Conservation (phyloP, 345 rosid genomes). For the Pugionium dolabratum region DNA sequence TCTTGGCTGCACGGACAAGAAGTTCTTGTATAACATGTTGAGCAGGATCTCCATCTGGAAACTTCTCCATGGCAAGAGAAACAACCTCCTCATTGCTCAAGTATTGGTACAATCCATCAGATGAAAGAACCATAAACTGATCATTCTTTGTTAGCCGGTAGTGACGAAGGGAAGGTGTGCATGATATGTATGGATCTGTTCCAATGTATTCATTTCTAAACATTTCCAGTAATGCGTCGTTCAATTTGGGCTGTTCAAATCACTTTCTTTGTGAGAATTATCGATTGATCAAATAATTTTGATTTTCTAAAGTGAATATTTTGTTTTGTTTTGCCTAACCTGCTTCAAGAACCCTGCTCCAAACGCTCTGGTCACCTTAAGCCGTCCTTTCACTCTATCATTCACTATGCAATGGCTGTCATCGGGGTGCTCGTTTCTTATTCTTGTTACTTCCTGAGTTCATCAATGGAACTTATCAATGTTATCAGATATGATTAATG, state of each 20-base stretch:
- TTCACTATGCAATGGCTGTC: conserved; percentile 85
- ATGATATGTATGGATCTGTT: conserved; percentile 78
- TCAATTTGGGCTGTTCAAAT: conserved; percentile 75
- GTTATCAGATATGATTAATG: neutral
- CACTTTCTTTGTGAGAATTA: conserved; percentile 24
- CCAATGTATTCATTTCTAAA: conserved; percentile 89
- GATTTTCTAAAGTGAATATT: neutral
- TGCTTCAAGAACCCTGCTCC: conserved; percentile 96
- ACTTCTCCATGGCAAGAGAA: conserved; percentile 79
- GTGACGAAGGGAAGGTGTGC: conserved; percentile 84
- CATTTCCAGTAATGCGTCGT: conserved; percentile 78
- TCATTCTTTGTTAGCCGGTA: conserved; percentile 77
- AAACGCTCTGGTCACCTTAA: conserved; percentile 95
- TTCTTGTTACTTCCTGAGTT: conserved; percentile 85
- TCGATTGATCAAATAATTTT: neutral
- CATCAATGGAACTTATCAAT: conserved; percentile 26
- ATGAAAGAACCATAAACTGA: conserved; percentile 87
- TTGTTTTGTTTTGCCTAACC: conserved; percentile 45
- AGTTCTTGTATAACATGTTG: conserved; percentile 92
- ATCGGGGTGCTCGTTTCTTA: conserved; percentile 93
- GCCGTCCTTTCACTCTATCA: conserved; percentile 92
- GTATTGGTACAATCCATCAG: conserved; percentile 96
- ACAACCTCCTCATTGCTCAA: conserved; percentile 91
- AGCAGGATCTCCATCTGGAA: conserved; percentile 98
- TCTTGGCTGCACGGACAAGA: conserved; percentile 90